Percentiles rank a stretch among this genome's conserved stretches.
Conservation (phyloP, 1,139 yeast genomes). For the Taphrina betulina region DNA sequence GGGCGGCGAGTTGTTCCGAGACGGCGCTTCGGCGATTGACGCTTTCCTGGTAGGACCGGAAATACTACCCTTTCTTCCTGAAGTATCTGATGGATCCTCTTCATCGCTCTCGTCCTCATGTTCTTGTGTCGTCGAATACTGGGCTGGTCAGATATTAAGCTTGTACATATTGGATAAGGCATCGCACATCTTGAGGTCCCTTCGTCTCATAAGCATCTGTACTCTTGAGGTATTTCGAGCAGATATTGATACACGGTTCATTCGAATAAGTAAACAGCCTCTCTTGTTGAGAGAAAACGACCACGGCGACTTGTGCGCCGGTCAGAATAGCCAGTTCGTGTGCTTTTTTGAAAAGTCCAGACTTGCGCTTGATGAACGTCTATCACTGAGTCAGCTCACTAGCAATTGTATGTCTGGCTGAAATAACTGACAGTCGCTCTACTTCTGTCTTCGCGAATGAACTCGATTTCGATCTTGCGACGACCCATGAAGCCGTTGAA, state of each 20-base stretch:
- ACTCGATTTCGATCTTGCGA: constrained; percentile 91
- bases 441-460: constrained; percentile 85
- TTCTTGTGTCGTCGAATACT: constrained; percentile 17
- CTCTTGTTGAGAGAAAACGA: constrained; percentile 82
- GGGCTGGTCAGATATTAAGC: not conserved
- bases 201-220: constrained; percentile 16
- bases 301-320: constrained; percentile 88
- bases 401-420: not conserved
- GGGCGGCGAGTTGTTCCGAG: not conserved
- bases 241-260: constrained; percentile 18
- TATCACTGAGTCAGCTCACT: not conserved
- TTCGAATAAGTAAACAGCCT: constrained; percentile 52
- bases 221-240: constrained; percentile 4
- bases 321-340: constrained; percentile 90
- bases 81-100: constrained; percentile 1
- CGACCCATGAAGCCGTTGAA: constrained; percentile 69
- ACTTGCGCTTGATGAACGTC: constrained; percentile 90
- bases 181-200: constrained; percentile 19
- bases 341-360: constrained; percentile 93
- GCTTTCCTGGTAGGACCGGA: constrained; percentile 3
- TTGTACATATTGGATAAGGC: not conserved
- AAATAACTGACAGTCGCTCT: constrained; percentile 48
- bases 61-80: constrained; percentile 4
- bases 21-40: not conserved
- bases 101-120: constrained; percentile 26